Evolutionary conservation across 768 basidiomycete species (phyloP).

Genomic region (Amanita jacksonii): DNA sequence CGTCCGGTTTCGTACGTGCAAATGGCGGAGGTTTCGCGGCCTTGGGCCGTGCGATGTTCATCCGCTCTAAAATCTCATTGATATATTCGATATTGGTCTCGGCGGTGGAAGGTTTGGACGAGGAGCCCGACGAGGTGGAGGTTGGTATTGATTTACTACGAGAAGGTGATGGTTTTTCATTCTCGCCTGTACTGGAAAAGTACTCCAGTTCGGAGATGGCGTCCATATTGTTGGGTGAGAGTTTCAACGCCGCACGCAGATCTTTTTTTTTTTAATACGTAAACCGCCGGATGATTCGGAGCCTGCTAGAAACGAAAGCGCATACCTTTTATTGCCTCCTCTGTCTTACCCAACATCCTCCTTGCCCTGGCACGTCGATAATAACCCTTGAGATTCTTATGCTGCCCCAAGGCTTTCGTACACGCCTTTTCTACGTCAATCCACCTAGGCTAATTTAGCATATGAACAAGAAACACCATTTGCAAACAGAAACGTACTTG

Average conservation of each 20-base stretch:
- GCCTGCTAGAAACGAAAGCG: not conserved
- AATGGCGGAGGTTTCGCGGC: constrained; percentile 43
- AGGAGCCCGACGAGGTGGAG: constrained; percentile 12
- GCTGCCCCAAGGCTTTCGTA: constrained; percentile 52
- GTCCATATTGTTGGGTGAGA: constrained; percentile 59
- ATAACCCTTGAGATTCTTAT: constrained; percentile 59
- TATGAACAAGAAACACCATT: not conserved
- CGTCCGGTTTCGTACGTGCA: constrained; percentile 38
- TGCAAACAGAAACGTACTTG: constrained; percentile 37
- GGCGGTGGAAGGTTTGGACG: constrained; percentile 15
- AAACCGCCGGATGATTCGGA: too few relatives aligned
- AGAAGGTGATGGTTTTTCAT: not conserved
- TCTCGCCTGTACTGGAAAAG: too few relatives aligned
- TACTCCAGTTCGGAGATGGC: constrained; percentile 50
- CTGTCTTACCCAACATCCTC: constrained; percentile 43
- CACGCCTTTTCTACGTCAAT: constrained; percentile 66
- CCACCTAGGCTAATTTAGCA: constrained; percentile 38
- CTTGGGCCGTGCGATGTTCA: constrained; percentile 32
- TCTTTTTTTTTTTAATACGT: too few relatives aligned
- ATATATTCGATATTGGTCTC: constrained; percentile 11
- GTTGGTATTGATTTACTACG: not conserved
- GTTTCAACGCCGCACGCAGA: constrained; percentile 45
- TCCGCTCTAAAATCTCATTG: constrained; percentile 17
- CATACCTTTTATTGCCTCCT: constrained; percentile 55
- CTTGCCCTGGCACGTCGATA: constrained; percentile 63